Percentiles rank a stretch among this genome's conserved stretches.
Conservation (phyloP, 2,329 filamentous ascomycete genomes). For the Zymoseptoria tritici region DNA sequence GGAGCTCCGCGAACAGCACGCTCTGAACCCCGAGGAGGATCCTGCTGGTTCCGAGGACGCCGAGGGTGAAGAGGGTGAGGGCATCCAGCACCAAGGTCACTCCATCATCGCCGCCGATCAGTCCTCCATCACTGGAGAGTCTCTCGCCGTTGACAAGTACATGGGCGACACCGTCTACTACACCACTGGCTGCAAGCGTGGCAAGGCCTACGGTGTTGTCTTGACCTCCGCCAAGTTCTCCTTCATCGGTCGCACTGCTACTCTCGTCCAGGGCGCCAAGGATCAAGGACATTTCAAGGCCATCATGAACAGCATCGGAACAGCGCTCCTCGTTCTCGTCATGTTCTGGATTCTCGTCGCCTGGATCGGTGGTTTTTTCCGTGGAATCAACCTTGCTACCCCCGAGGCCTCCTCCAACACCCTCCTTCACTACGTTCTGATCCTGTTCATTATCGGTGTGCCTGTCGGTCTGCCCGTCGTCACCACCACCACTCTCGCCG, state of each 20-base stretch:
- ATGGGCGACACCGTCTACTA: constrained; percentile 71
- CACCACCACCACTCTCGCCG: constrained; percentile 68
- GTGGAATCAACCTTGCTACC: constrained; percentile 56
- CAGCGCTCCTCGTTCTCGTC: constrained; percentile 64
- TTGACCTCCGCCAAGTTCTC: constrained; percentile 62
- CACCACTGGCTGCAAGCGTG: constrained; percentile 74
- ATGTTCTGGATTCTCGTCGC: constrained; percentile 68
- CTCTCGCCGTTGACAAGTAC: constrained; percentile 70
- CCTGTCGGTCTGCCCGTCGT: constrained; percentile 74
- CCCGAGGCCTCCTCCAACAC: constrained; percentile 53
- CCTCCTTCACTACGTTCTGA: constrained; percentile 60
- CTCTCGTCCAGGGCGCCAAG: constrained; percentile 65
- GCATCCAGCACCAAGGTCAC: constrained; percentile 56
- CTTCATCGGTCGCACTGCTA: constrained; percentile 69
- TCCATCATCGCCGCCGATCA: constrained; percentile 66
- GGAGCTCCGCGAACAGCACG: constrained; percentile 51
- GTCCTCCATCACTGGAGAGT: constrained; percentile 75
- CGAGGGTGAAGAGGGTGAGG: constrained; percentile 50
- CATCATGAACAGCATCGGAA: constrained; percentile 76
- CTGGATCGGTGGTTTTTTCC: constrained; percentile 76
- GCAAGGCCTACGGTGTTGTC: constrained; percentile 65
- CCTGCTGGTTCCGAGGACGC: constrained; percentile 54
- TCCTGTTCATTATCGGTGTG: constrained; percentile 69
- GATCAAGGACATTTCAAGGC: constrained; percentile 75
- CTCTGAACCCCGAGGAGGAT: constrained; percentile 49